Conservation (phyloP, 2,329 filamentous ascomycete genomes). For the Ciborinia camelliae region DNA sequence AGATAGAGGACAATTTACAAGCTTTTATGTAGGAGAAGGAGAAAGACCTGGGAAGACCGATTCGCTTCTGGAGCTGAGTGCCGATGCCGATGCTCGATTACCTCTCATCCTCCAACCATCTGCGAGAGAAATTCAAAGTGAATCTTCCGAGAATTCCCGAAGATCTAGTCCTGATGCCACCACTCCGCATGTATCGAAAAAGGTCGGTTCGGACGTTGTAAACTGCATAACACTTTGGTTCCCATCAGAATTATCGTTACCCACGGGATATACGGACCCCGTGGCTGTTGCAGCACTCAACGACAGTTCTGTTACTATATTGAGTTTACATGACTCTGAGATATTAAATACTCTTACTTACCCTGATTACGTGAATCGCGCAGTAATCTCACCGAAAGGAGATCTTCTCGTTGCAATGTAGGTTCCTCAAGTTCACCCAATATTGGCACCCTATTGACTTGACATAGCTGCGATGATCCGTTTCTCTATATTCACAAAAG, state of each 20-base stretch:
- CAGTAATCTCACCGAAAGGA: conserved; percentile 88
- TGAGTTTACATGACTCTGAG: conserved; percentile 67
- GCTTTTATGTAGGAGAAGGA: conserved; percentile 31
- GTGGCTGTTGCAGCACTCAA: conserved; percentile 85
- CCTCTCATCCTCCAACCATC: conserved; percentile 48
- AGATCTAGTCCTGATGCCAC: conserved; percentile 23
- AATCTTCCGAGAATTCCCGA: conserved; percentile 19
- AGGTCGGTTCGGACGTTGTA: conserved; percentile 58
- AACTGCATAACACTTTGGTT: conserved; percentile 66
- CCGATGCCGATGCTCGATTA: conserved; percentile 55
- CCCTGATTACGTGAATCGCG: conserved; percentile 86
- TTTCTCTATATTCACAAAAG: conserved; percentile 79
- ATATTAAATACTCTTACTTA: conserved; percentile 69
- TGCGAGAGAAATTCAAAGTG: conserved; percentile 25
- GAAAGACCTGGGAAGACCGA: conserved; percentile 12
- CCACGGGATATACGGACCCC: conserved; percentile 47
- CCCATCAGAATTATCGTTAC: conserved; percentile 37
- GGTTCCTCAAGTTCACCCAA: conserved; percentile 42
- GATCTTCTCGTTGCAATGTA: conserved; percentile 70
- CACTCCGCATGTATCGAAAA: conserved; percentile 45
- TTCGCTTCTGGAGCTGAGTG: conserved; percentile 19
- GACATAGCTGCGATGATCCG: conserved; percentile 60
- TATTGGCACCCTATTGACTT: not conserved
- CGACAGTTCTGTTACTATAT: conserved; percentile 82
- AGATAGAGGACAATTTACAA: conserved; percentile 75